A percentile compares a stretch with the other conserved stretches of the same genome.
phyloP scores from a whole-genome alignment of 2,329 filamentous ascomycete genomes.

The Epichloe coenophiala region DNA sequence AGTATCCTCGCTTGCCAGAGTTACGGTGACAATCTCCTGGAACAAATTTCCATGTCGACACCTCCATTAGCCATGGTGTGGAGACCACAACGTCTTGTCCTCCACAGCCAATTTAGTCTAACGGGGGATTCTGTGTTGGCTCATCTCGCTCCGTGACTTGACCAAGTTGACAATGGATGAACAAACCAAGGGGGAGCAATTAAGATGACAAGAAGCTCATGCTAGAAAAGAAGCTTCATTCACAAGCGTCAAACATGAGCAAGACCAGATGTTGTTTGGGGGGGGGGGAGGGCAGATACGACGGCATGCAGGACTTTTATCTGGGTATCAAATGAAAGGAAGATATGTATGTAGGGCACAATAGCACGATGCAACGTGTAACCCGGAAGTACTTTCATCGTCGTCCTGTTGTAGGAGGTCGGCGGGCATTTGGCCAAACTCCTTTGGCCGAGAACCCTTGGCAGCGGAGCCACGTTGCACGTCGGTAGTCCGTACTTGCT shows the following conservation, averaged over 20 bases:
- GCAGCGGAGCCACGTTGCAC: slow-evolving; percentile 23
- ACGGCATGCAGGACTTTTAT: no score
- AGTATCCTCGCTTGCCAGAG: neutral
- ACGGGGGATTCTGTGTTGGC: neutral
- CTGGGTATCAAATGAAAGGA: no score
- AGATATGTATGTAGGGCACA: no score
- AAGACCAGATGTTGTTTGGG: no score
- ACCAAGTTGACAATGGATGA: neutral
- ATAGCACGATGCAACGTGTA: neutral
- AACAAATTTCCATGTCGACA: neutral
- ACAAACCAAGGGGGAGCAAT: neutral
- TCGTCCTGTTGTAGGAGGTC: no score
- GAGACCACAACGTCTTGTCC: neutral
- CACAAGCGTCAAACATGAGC: no score
- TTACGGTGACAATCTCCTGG: slow-evolving; percentile 1
- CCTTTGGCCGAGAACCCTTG: neutral
- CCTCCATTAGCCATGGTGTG: neutral
- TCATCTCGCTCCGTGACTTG: neutral
- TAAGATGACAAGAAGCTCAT: no score
- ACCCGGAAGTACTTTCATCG: neutral
- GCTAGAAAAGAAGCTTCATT: no score
- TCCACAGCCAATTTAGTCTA: neutral
- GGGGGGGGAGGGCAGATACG: no score
- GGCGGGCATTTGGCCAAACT: no score
- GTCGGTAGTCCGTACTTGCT: slow-evolving; percentile 3